Evolutionary conservation across 148 eudicot genomes (phyloP).

Genomic region (Gaultheria prostrata): DNA sequence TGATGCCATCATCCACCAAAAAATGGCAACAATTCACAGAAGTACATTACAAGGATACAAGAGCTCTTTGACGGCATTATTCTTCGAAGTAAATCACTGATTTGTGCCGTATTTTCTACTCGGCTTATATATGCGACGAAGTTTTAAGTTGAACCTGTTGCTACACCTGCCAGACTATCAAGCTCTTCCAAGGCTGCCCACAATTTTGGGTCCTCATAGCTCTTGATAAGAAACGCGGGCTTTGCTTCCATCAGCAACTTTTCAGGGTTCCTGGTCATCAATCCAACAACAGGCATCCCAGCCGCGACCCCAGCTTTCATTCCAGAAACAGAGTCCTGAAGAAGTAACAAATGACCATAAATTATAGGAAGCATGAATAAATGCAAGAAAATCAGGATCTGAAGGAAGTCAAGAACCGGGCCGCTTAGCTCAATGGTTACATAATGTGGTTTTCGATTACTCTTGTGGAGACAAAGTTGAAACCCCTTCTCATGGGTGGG

Average conservation of each 20-base stretch:
- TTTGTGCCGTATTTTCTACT: not conserved
- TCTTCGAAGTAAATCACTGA: not conserved
- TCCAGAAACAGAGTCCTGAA: conserved; percentile 85
- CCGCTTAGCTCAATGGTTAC: too few species aligned
- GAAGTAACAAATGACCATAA: conserved; percentile 8
- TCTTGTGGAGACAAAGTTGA: too few species aligned
- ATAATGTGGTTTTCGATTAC: too few species aligned
- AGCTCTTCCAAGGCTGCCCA: conserved; percentile 86
- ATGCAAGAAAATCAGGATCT: not conserved
- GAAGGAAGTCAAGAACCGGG: not conserved
- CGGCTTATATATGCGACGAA: conserved; percentile 5
- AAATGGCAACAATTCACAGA: not conserved
- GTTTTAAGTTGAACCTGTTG: conserved; percentile 25
- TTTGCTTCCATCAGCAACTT: conserved; percentile 56
- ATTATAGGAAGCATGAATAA: not conserved
- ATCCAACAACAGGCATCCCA: conserved; percentile 87
- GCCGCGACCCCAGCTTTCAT: conserved; percentile 92
- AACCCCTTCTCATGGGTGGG: too few species aligned
- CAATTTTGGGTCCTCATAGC: conserved; percentile 73
- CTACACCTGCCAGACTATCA: conserved; percentile 39
- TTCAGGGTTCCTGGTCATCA: conserved; percentile 73
- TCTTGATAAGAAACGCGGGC: conserved; percentile 64
- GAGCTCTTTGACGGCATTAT: not conserved
- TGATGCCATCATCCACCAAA: conserved; percentile 3
- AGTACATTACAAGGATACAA: not conserved